These are phyloP conservation scores for Caryopteris hybrid DNA, from an alignment of 305 asterid genomes.

Conservation along the genomic window DNA sequence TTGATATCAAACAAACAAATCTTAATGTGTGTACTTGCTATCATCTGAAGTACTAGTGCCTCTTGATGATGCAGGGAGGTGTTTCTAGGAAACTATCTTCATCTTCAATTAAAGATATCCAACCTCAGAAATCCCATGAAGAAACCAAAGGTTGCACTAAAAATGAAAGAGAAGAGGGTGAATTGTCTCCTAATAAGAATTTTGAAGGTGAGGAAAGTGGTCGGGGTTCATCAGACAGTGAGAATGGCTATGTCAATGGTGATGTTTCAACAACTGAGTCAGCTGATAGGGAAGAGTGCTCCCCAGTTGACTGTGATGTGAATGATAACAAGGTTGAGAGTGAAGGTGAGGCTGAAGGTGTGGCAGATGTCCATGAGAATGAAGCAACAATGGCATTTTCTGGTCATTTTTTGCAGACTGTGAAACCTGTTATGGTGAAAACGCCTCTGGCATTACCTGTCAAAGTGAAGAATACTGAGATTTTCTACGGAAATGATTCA, in stretches of 20 bases:
- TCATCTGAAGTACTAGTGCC: neutral
- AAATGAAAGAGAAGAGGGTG: slow-evolving; percentile 67
- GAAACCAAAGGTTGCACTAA: slow-evolving; percentile 31
- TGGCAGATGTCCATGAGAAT: slow-evolving; percentile 44
- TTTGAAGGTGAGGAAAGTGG: slow-evolving; percentile 58
- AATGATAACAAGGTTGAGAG: slow-evolving; percentile 53
- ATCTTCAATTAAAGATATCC: slow-evolving; percentile 31
- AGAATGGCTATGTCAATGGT: slow-evolving; percentile 62
- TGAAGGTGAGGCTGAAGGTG: slow-evolving; percentile 63
- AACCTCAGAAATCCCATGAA: slow-evolving; percentile 32
- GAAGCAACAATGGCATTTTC: slow-evolving; percentile 48
- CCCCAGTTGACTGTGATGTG: slow-evolving; percentile 50
- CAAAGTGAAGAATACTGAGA: slow-evolving; percentile 46
- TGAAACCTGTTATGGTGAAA: slow-evolving; percentile 59
- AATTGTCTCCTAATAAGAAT: slow-evolving; percentile 60
- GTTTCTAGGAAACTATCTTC: slow-evolving; percentile 27
- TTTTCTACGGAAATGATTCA: slow-evolving; percentile 85
- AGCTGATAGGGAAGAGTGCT: slow-evolving; percentile 63
- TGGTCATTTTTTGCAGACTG: slow-evolving; percentile 38
- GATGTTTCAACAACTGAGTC: slow-evolving; percentile 67
- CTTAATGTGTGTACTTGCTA: neutral
- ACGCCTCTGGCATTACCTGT: slow-evolving; percentile 31
- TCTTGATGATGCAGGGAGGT: slow-evolving; percentile 36
- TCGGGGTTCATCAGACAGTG: slow-evolving; percentile 65
- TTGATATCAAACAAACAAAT: neutral